Evolutionary conservation across 176 grass and related monocot species (phyloP), one percentile per base, ranked within the genome.

Genomic region (Thalia dealbata): DNA sequence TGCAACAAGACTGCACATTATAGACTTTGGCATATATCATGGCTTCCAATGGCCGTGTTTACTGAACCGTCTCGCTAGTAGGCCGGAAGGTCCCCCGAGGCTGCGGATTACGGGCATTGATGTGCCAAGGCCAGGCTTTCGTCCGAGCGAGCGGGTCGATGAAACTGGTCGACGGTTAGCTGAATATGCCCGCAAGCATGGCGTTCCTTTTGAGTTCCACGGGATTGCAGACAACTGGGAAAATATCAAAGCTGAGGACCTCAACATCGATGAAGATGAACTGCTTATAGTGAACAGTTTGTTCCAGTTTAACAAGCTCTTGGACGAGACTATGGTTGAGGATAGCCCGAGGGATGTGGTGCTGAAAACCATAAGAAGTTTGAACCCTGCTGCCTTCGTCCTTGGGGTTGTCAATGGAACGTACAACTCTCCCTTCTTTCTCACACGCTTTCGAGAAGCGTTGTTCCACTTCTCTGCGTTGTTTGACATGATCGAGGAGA

Each of bases 101-200:
- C 59, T 61, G 25, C 59, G 59, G 9, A 61, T 61, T 61, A 61
- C 59, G 9, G 59, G 59, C 25, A 61, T 61, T 61, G 59, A 61
- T 24, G n/a, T 24, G 10, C 59, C 59, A 61, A 25, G 21, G 25
- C 59, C 59, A 25, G 59, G 59, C n/a, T 61, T 61, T 24, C 59
- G 59, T 12, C 59, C 59, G 7, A 61, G n/a, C 9, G 59, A 61
- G 59, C 25, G 21, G 21, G 25, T 61, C n/a, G 59, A 61, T 61
- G 59, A 61, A 24, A 61, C 59, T 7, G 59, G 59, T 24, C 18
- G 59, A 1, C 59, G 59, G 0, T 61, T 61, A 25, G 59, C 59
- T 61, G 59, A 61, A 24, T 61, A 61, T 25, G 59, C 59, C 26
- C 19, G 59, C 25, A 10, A 3, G 21, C n/a, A 24, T 61, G 21